phyloP scores from a whole-genome alignment of 495 filamentous ascomycete genomes.

The Barbatosphaeria neglecta region DNA sequence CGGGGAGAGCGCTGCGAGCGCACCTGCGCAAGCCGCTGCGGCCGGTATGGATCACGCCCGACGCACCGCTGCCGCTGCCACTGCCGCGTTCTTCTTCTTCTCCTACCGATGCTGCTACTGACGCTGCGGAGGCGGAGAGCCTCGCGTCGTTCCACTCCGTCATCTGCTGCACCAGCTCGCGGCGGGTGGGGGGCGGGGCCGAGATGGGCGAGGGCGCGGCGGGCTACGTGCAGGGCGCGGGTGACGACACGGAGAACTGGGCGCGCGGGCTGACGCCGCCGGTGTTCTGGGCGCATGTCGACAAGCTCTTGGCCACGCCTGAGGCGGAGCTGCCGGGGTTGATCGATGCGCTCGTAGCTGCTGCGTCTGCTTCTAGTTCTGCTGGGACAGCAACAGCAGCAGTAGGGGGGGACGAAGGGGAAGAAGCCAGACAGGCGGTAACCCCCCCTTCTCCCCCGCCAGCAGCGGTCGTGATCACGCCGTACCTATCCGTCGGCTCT shows the following conservation, averaged over 20 bases:
- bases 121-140: conserved; percentile 10
- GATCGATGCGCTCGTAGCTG: conserved; percentile 43
- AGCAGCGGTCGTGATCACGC: conserved; percentile 16
- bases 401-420: conserved; percentile 5
- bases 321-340: conserved; percentile 56
- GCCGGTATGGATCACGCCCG: conserved; percentile 51
- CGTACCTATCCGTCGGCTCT: conserved; percentile 17
- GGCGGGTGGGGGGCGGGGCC: conserved; percentile 44
- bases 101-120: conserved; percentile 9
- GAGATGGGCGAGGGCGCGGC: conserved; percentile 56
- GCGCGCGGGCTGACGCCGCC: conserved; percentile 61
- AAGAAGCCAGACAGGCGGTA: no score
- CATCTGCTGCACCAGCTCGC: conserved; percentile 71
- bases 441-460: not conserved
- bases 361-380: not conserved
- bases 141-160: conserved; percentile 53
- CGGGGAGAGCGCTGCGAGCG: conserved; percentile 9
- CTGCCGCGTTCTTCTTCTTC: no score
- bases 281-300: conserved; percentile 64
- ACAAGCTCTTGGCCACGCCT: conserved; percentile 39
- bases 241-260: conserved; percentile 90
- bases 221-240: conserved; percentile 89
- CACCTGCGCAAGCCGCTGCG: conserved; percentile 46
- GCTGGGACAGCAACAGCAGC: conserved; percentile 1
- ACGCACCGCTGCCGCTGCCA: conserved; percentile 27